Evolutionary conservation across 768 basidiomycete genomes (phyloP), one percentile per base, ranked within the genome.

Genomic region (Aureoboletus auriporus): DNA sequence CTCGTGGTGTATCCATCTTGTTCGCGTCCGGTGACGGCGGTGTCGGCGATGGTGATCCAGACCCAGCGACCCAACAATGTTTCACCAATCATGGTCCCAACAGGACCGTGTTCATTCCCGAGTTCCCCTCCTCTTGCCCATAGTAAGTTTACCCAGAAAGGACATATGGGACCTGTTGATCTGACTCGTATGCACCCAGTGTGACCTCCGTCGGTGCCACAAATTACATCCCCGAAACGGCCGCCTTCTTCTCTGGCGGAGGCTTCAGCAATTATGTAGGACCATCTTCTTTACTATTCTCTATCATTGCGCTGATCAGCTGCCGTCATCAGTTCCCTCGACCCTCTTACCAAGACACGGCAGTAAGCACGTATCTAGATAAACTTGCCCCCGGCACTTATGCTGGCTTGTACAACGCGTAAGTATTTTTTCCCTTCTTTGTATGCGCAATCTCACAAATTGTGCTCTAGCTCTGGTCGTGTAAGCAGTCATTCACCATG

Each of bases 181-280:
- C 20, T 28, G 30, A 1, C 9, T 29, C 30, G 8, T 12, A 26
- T 30, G 39, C 47, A 42, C n/a, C 20, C 20, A 88, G 86, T 52
- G 82, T 87, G 16, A 90, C 87, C 4, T 52, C 82, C 3, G 86
- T 90, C 3, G 87, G 87, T 7, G 87, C 79, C 8, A 88, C 86
- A 1, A 64, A 63, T 20, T 52, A 67, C 35, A 66, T 84, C 42
- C 85, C 83, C 0, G 86, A 89, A 61, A 71, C 71, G 12, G 80
- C 79, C 0, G 77, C 75, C 0, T 61, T 44, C 53, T 83, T 86
- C 69, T 86, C 83, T 11, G 83, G 84, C 1, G 86, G 86, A 31
- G 86, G 86, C 3, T 89, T 88, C 69, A 86, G 84, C 60, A 72
- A 84, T 52, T 78, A 79, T 44, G 83, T 84, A 53, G 75, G 38